Evolutionary conservation across 1,139 yeast species (phyloP), one percentile per base, ranked within the genome.

Genomic region (Kodamaea arcana): DNA sequence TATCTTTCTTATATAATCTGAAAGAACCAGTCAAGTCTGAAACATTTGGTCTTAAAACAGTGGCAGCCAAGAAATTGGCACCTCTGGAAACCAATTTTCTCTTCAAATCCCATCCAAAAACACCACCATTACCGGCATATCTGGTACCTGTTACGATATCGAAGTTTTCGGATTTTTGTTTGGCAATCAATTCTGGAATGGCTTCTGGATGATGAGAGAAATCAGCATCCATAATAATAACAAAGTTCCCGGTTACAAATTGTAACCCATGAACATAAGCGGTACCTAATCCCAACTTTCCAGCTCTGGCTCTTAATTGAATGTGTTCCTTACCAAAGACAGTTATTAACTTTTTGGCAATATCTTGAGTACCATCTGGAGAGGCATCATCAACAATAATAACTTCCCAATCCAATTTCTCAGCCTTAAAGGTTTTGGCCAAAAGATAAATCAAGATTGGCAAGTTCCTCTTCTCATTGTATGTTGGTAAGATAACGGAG

Each of bases 71-170:
- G 58, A 83, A 82, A 60, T 83, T 83, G 52, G 94, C 94, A 26
- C 92, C 92, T 52, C 92, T 72, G 16, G 86, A 79, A 33, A 82
- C 85, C 55, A 83, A 69, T 56, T 83, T 83, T 52, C 94, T 73
- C 70, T 83, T 83, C 55, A 83, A 72, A 53, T 83, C 90, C 94
- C 94, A 83, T 23, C 94, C 94, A 50, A 72, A 83, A 23, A 83
- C 94, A 31, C 94, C 94, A 21, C 94, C 94, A 47, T 83, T 67
- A 11, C 90, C 90, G 14, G 84, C 83, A 50, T 83, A 83, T 51
- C 94, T 74, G 13, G 94, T 83, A 33, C 94, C 94, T n/a, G 92
- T 83, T 34, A 83, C 92, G 56, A 83, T 83, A 51, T 83, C 94
- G 51, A 62, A 82, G 59, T 83, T 60, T 35, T 69, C 73, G 41